Evolutionary conservation across 192 early-diverging fungal species (phyloP), one percentile per base, ranked within the genome.

Genomic region (Coemansia erecta): DNA sequence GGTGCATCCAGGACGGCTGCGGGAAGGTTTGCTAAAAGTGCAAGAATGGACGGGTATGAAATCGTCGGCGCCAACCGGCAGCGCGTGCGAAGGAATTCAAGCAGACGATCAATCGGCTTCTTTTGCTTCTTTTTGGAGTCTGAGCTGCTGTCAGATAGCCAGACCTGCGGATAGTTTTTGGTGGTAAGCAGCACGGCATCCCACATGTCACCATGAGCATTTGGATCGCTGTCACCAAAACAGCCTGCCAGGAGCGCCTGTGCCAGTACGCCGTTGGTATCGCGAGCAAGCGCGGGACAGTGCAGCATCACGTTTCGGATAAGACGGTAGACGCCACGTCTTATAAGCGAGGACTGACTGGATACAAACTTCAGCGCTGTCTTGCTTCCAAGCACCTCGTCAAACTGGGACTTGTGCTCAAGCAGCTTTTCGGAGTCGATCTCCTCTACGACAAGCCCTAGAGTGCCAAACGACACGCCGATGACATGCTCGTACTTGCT

Each of bases 191-290:
- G 70, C 8, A 97, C 64, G 8, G 96, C 78, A 58, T 96, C 92
- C 93, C 94, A 96, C 66, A 98, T 75, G 21, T 92, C 90, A 6
- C 82, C 72, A 55, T 92, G 89, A 18, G 82, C 87, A 4, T 81
- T 72, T 0, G 81, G 54, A 18, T 93, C 90, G 73, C 83, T 86
- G 53, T 98, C 94, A 1, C 61, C 66, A 67, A 97, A 92, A 26
- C 82, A 85, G 37, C 79, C 75, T 9, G 75, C 64, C 24, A 90
- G 82, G 56, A 94, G 87, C 4, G 67, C 58, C 8, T 68, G 82
- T 14, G 80, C 72, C 37, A 93, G 63, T 8, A 77, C n/a, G 2
- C 54, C 65, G n/a, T 84, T 58, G 19, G 73, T 67, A 17, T 57
- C 53, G 44, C 43, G 33, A 26, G 89, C 53, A 19, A 84, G 31